Base-by-base conservation (phyloP, 352 stramenopile genomes). In the Pythium graminicola region DNA sequence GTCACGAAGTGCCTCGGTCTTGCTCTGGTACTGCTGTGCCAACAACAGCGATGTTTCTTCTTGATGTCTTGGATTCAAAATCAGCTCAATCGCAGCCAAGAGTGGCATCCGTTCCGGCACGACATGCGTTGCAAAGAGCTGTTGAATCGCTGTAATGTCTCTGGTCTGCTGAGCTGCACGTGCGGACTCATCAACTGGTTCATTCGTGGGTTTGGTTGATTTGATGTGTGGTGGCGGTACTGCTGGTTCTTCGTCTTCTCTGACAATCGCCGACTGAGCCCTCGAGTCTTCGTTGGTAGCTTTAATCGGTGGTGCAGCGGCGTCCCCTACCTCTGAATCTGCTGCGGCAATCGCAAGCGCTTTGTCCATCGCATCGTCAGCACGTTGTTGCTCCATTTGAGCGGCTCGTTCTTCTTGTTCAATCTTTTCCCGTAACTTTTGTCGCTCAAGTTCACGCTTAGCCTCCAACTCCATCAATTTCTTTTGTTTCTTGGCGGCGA, bases 401-500 rank as follows among this genome's bases (percentile, higher is more conserved):
- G 73, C 57, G 33, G 69, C 55, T 9, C 71, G 60, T 14, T 70
- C 60, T 29, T 81, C 71, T 24, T 81, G 52, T 17, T 72, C 54
- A 20, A 84, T 66, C 20, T 75, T 63, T 6, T 69, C 26, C 31
- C 70, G 60, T 17, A 89, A 61, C 29, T 69, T 58, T 40, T 81
- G 67, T 0, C 68, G 70, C 56, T 86, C 78, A 11, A 76, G 31
- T 39, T 80, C 76, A 17, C 66, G 69, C 52, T 89, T 89, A 10
- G 74, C 73, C 48, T 89, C 73, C 2, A 93, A 59, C 20, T 93
- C 78, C 48, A 72, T 67, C 19, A 85, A 52, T 42, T 89, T 90
- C 19, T 83, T 85, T 28, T 85, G 60, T 58, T 88, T 87, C 64
- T 88, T 92, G 5, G 76, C 72, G 1, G 73, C 78, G 11, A 93